Base-by-base conservation (phyloP, 768 basidiomycete genomes). In the Kwoniella sp. region DNA sequence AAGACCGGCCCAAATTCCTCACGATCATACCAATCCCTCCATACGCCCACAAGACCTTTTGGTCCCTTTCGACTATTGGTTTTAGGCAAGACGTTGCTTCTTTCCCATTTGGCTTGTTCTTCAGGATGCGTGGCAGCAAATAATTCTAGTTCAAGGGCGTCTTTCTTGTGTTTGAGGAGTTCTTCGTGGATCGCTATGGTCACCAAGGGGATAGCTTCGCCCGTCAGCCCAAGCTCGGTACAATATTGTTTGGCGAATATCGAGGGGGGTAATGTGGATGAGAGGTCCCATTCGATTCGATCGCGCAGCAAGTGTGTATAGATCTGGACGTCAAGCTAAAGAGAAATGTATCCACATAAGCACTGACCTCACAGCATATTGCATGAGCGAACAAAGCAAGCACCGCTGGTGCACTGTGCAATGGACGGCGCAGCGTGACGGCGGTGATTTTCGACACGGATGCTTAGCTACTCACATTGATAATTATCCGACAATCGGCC, bases 281-380 rank as follows among this genome's bases (percentile, higher is more conserved):
- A 95, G n/a, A 98, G 85, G 80, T 99, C 95, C 95, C 95, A 99
- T 80, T 99, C 96, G 69, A 99, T 92, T 75, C 93, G 90, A 81
- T 99, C 96, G 60, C 90, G 83, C 1, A 99, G 84, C 79, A 95
- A 92, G 77, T 92, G 85, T 51, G 88, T 90, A 24, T 88, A 91
- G 75, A 99, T 89, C 79, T 99, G 96, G 25, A 98, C 92, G 81
- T 99, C 96, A 76, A 99, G 91, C 92, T 96, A 21, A n/a, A 37
- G 33, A 36, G 15, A 53, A 55, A 17, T 12, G 29, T 21, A 33
- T 24, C 47, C 6, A 44, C 19, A 29, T 53, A 9, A 44, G 40
- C 40, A 19, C 6, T 44, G 22, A 51, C 24, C 6, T 15, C 24
- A 21, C n/a, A n/a, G n/a, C n/a, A n/a, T n/a, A n/a, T n/a, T n/a